These are phyloP conservation scores for Trifolium dubium DNA, from an alignment of 306 rosid genomes.

Conservation along the genomic window DNA sequence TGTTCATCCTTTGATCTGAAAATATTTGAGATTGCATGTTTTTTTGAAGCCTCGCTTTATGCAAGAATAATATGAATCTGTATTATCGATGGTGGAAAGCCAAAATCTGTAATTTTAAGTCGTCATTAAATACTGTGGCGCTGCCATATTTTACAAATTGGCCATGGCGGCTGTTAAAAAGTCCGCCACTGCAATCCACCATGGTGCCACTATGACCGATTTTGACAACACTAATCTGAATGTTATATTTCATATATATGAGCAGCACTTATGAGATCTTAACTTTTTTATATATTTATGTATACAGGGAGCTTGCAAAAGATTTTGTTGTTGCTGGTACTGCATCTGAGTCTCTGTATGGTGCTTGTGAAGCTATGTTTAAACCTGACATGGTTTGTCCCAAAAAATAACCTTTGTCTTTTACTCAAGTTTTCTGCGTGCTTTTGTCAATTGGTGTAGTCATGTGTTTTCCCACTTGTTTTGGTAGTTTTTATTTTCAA, in stretches of 20 bases:
- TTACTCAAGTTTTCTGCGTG: background rate
- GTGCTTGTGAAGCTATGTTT: slow-evolving; percentile 98
- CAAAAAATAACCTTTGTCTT: slow-evolving; percentile 30
- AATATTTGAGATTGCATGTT: slow-evolving; percentile 3
- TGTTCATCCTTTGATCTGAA: slow-evolving; percentile 30
- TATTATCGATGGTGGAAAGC: no score
- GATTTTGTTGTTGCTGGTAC: slow-evolving; percentile 97
- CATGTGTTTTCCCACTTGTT: slow-evolving; percentile 10
- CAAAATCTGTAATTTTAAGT: no score
- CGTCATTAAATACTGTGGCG: background rate
- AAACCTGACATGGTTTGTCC: slow-evolving; percentile 90
- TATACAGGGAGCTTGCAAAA: slow-evolving; percentile 90
- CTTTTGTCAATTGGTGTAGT: slow-evolving; percentile 19
- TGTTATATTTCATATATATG: background rate
- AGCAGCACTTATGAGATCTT: slow-evolving; percentile 7
- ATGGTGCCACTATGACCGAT: no score
- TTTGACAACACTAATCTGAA: background rate
- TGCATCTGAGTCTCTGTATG: slow-evolving; percentile 97
- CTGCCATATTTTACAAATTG: background rate
- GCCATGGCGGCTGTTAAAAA: background rate
- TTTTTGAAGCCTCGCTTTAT: slow-evolving; percentile 27
- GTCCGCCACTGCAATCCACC: background rate
- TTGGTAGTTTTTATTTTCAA: background rate
- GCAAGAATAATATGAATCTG: background rate
- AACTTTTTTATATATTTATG: slow-evolving; percentile 24